Evolutionary conservation across 106 monocot species (phyloP), one percentile per base, ranked within the genome.

Genomic region (Amphibolis antarctica): DNA sequence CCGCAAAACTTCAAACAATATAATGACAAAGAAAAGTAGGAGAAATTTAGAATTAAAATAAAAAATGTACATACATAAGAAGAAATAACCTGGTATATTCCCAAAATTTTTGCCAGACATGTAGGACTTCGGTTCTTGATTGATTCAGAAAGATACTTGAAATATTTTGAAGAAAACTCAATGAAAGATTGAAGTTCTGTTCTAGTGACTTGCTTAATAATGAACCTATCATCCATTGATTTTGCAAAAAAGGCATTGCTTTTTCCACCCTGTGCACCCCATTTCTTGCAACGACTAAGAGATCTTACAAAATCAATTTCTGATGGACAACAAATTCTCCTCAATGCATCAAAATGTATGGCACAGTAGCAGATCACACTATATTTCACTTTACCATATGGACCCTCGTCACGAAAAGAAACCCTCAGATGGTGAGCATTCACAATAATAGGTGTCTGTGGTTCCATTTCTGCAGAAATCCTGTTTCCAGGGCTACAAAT

Each of bases 221-320:
- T 79, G 74, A 93, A 88, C 55, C 93, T 85, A 27, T 93, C 93
- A 75, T 93, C 93, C 64, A 93, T 65, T 24, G 93, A 80, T 68
- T 93, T 93, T 15, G 93, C 93, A 77, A 93, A 93, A 54, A 93
- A 88, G 12, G 81, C 93, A 75, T 93, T 93, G 66, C 93, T 93
- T 76, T 93, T 93, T 5, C 88, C 85, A 57, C 93, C 85, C 46
- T 88, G 93, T 60, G 93, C 88, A 19, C 81, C 83, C 93, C 93
- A 93, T 66, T 88, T 88, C 65, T 85, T 93, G 57, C 93, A 93
- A 14, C 93, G 82, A 72, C 93, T 88, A 42, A 93, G 80, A 60
- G 93, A 93, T 63, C 83, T 82, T 54, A 88, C 51, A 60, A 81
- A 93, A 74, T 88, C 93, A 60, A 79, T 44, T 42, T 93, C 85